These are phyloP conservation scores for Canavalia gladiata DNA, from an alignment of 306 rosid genomes.

Conservation along the genomic window DNA sequence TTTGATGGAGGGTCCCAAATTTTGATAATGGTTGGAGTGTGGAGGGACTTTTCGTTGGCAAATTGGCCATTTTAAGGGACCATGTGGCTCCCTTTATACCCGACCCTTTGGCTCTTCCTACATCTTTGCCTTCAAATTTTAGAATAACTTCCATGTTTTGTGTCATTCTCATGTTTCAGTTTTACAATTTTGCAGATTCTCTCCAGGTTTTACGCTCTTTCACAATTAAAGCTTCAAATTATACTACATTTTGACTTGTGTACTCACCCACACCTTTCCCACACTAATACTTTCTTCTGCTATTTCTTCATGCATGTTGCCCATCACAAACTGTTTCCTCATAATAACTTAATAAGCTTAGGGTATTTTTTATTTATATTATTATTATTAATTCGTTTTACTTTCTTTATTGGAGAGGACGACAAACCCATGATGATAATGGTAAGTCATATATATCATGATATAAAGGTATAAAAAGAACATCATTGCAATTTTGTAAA, in stretches of 20 bases:
- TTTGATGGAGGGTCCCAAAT: conserved; percentile 58
- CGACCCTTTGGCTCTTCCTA: conserved; percentile 38
- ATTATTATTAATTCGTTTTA: not conserved
- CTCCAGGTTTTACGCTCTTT: conserved; percentile 64
- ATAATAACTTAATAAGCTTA: not conserved
- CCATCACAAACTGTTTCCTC: not conserved
- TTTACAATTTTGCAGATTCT: conserved; percentile 50
- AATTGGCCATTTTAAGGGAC: conserved; percentile 55
- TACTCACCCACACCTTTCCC: conserved; percentile 22
- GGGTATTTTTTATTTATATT: no score
- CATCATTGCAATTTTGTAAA: conserved; percentile 44
- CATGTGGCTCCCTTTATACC: conserved; percentile 61
- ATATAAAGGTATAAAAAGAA: conserved; percentile 32
- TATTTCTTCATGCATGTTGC: not conserved
- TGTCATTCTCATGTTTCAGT: conserved; percentile 45
- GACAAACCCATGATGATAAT: conserved; percentile 38
- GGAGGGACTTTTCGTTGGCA: conserved; percentile 51
- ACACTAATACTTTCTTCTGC: not conserved
- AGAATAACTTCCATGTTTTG: conserved; percentile 54
- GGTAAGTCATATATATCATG: conserved; percentile 19
- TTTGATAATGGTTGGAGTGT: conserved; percentile 49
- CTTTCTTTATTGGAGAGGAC: not conserved
- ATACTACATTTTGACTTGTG: conserved; percentile 39
- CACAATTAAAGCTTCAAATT: conserved; percentile 42
- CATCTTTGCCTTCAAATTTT: conserved; percentile 37